A percentile compares a stretch with the other conserved stretches of the same genome.
Evolutionary conservation across 2,329 filamentous ascomycete genomes (phyloP).

Genomic region (Amauroascus niger): DNA sequence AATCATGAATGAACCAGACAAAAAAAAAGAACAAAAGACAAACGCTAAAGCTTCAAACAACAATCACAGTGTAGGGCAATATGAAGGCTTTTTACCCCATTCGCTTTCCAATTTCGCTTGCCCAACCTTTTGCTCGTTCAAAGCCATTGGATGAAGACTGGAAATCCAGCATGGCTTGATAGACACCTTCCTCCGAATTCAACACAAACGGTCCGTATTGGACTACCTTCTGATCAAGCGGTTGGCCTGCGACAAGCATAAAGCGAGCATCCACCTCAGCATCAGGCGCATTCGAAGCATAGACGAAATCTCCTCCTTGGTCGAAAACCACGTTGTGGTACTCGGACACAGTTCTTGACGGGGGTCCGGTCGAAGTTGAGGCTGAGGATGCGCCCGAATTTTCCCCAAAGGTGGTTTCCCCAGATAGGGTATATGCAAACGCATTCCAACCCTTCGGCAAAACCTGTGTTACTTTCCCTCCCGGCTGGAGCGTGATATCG

Average conservation of each 20-base stretch:
- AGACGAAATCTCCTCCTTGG: constrained; percentile 63
- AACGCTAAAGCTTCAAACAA: neutral
- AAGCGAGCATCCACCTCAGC: constrained; percentile 48
- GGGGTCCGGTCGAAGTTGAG: constrained; percentile 14
- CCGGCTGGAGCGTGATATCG: constrained; percentile 70
- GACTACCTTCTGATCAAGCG: constrained; percentile 68
- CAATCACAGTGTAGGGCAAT: no score
- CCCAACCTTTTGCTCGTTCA: constrained; percentile 67
- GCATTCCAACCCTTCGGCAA: constrained; percentile 78
- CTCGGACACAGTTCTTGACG: constrained; percentile 47
- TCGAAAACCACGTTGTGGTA: constrained; percentile 89
- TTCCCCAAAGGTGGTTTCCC: constrained; percentile 54
- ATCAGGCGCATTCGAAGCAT: constrained; percentile 57
- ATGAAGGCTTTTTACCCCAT: constrained; percentile 40
- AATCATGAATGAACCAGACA: no score
- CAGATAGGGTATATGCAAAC: constrained; percentile 77
- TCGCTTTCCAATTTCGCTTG: constrained; percentile 75
- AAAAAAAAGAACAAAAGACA: neutral
- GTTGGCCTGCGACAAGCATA: constrained; percentile 65
- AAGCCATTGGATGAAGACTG: constrained; percentile 66
- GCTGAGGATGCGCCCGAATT: constrained; percentile 22
- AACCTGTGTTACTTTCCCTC: constrained; percentile 64
- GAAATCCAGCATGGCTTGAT: constrained; percentile 67
- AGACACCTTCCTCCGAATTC: constrained; percentile 59
- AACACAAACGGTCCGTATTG: constrained; percentile 84